Evolutionary conservation across 306 rosid genomes (phyloP), one percentile per base, ranked within the genome.

Genomic region (Hylodesmum podocarpum): DNA sequence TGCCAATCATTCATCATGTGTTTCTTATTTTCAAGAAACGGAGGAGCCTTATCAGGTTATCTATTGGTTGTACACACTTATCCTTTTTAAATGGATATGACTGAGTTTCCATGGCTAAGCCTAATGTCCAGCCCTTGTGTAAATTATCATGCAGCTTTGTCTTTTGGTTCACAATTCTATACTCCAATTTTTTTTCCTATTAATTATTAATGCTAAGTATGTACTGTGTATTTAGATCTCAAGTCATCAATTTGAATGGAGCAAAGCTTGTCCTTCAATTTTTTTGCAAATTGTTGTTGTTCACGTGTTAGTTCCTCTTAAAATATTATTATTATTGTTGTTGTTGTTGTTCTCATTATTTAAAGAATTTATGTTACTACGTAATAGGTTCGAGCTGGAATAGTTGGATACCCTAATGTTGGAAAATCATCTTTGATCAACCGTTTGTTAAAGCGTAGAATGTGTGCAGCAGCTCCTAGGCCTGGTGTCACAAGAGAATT

Each of bases 391-490:
- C 96, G 97, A 80, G 98, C 98, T 79, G 97, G 98, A 84, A 88
- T 92, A 82, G 89, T 94, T 81, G 98, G 98, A 72, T 92, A 94
- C 85, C 97, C 97, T 55, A 94, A 94, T 78, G 98, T 94, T 73
- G 98, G 98, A 12, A 94, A 94, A 65, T 92, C 98, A 47, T 94
- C 98, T 58, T 71, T 94, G 81, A 83, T 94, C 70, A 92, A 94
- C 80, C 98, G 97, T 53, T 80, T 94, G 84, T 54, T 92, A 83
- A 94, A 92, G 84, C 86, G 97, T 36, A 88, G 97, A 77, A 84
- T 90, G 91, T 94, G 98, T 69, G 84, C 95, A 50, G 97, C 98
- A 64, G 98, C 98, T 80, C 96, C 98, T 40, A 91, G 98, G 66
- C 97, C 98, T 18, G 98, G 98, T 61, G 96, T 94, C 70, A 94